Base-by-base conservation (phyloP, 495 filamentous ascomycete genomes). In the Penicilliopsis zonata region DNA sequence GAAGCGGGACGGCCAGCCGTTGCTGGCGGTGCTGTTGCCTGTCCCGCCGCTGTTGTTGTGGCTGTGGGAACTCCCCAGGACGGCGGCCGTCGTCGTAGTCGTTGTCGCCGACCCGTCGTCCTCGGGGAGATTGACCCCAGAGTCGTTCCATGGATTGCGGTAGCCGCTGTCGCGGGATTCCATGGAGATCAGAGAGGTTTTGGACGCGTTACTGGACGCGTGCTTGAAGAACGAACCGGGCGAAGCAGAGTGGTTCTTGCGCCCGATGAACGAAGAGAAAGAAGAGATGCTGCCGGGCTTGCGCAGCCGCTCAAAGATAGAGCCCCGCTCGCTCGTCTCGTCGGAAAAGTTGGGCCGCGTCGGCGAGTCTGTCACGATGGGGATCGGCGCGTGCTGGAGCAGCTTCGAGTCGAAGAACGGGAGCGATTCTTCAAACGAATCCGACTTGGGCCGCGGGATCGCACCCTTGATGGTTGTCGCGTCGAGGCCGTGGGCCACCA, bases 401-500 rank as follows among this genome's bases (percentile, higher is more conserved):
- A 99, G 62, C 59, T 95, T 95, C 0, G 86, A 90, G 53, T 94
- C 80, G 55, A 99, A 99, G 65, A 84, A 95, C 16, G 84, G 87
- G 18, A 94, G 70, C 24, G 85, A 87, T 38, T 96, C 92, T 47
- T 96, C 90, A 48, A 96, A 99, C 1, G 90, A 94, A 57, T 99
- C 90, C 3, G 90, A 95, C 64, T 96, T 95, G 31, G 90, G 92
- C 28, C 88, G 80, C 0, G 88, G 86, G 39, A 96, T 88, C 9
- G 85, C 78, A 31, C 92, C 90, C 54, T 90, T 93, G 42, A 99
- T 76, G 14, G 83, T 75, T 27, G 72, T 82, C 2, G 79, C 77
- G 41, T 94, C 82, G 20, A 94, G 71, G n/a, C 82, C 81, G 25
- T 83, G 78, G 2, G 79, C 73, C 14, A 87, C 78, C 32, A 96